Conservation (phyloP, 441 rosid genomes). For the Populus tomentosa region DNA sequence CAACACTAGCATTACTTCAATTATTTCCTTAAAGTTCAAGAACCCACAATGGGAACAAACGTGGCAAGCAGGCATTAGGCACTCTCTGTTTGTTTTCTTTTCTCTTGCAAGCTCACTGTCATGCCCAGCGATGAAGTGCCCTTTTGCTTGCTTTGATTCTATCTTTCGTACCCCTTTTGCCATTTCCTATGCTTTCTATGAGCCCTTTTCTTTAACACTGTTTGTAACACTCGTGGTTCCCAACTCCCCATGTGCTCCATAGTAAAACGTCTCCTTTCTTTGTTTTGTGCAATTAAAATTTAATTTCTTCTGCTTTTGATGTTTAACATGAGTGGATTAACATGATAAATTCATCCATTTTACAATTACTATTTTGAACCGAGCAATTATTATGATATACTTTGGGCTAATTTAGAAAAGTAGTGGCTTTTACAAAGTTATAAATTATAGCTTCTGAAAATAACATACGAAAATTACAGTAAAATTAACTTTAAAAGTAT, state of each 20-base stretch:
- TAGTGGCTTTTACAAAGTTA: too few species aligned
- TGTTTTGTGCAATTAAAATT: too few species aligned
- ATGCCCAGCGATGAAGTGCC: constrained; percentile 10
- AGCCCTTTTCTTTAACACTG: neutral
- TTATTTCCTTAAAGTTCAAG: constrained; percentile 17
- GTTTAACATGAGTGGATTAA: too few species aligned
- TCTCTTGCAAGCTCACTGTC: neutral
- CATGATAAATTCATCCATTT: too few species aligned
- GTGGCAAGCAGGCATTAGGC: neutral
- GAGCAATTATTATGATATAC: neutral
- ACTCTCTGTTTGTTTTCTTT: neutral
- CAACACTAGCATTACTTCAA: constrained; percentile 15
- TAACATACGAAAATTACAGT: too few species aligned
- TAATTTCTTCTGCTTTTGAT: neutral
- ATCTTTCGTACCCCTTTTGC: constrained; percentile 1
- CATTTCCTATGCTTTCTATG: neutral
- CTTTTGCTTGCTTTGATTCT: constrained; percentile 14
- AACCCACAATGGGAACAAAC: neutral
- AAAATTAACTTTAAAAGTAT: too few species aligned
- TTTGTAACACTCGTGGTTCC: neutral
- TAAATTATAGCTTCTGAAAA: too few species aligned
- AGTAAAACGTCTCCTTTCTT: neutral
- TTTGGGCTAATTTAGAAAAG: too few species aligned
- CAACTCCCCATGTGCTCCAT: neutral
- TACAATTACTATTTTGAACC: too few species aligned